Conservation (phyloP, 345 rosid species). For the Dipteronia dyeriana region DNA sequence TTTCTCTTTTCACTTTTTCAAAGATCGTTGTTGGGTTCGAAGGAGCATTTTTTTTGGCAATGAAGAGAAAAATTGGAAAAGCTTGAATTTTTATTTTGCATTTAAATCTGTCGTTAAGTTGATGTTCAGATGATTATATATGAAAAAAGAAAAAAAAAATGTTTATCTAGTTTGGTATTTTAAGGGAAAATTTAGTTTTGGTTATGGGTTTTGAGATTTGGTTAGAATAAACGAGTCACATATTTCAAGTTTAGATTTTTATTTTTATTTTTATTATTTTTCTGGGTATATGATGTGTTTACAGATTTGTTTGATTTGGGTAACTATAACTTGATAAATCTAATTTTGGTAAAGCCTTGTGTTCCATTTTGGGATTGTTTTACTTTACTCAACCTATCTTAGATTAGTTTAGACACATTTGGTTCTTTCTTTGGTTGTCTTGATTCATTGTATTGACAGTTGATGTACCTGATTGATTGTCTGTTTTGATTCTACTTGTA, state of each 20-base stretch:
- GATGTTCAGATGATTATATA: neutral
- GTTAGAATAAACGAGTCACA: neutral
- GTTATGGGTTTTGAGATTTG: conserved; percentile 1
- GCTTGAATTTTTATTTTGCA: neutral
- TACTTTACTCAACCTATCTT: neutral
- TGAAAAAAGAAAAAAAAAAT: neutral
- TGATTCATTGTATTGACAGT: conserved; percentile 25
- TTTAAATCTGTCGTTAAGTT: neutral
- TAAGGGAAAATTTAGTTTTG: neutral
- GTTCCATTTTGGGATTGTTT: conserved; percentile 4
- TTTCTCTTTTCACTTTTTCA: neutral
- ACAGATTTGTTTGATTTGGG: conserved; percentile 3
- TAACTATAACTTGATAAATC: neutral
- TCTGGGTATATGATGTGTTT: neutral
- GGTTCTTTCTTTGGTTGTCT: conserved; percentile 11
- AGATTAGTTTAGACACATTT: neutral
- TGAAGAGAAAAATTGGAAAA: conserved; percentile 2
- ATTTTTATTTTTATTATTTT: neutral
- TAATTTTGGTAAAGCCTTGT: conserved; percentile 22
- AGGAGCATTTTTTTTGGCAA: conserved; percentile 2
- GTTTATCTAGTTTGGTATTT: neutral
- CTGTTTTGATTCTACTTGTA: neutral
- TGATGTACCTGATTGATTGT: neutral
- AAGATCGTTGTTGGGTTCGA: neutral
- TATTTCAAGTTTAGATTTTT: neutral